These are phyloP conservation scores for Trametes polyzona DNA, from an alignment of 1,284 basidiomycete genomes.

Conservation along the genomic window DNA sequence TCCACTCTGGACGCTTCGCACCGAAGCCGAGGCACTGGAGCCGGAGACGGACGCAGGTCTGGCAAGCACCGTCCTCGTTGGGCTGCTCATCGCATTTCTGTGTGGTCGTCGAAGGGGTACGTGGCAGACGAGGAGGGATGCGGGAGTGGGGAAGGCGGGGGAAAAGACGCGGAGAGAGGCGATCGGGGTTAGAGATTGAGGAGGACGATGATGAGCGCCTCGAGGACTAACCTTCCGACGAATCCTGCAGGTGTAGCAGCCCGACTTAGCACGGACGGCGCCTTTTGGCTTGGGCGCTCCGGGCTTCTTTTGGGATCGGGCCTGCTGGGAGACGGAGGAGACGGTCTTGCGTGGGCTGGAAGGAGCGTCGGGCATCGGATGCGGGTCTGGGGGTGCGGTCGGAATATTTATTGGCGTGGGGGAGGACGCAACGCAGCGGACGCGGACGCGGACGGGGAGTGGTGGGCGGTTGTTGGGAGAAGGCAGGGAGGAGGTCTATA, in stretches of 20 bases:
- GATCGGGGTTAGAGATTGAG: conserved; percentile 24
- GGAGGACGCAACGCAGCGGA: conserved; percentile 15
- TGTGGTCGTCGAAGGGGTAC: conserved; percentile 8
- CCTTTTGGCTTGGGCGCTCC: conserved; percentile 75
- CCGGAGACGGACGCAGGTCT: conserved; percentile 75
- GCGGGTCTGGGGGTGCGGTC: conserved; percentile 14
- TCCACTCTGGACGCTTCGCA: conserved; percentile 82
- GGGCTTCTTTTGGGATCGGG: conserved; percentile 45
- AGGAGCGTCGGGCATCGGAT: conserved; percentile 40
- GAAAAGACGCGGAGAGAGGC: conserved; percentile 20
- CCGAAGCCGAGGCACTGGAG: conserved; percentile 88
- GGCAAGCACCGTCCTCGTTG: conserved; percentile 63
- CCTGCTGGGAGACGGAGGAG: conserved; percentile 41
- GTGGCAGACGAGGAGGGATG: conserved; percentile 8
- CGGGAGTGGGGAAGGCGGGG: conserved; percentile 18
- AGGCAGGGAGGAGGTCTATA: conserved; percentile 34
- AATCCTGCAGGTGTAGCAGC: conserved; percentile 85
- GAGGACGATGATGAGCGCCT: conserved; percentile 27
- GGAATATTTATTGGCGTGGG: conserved; percentile 23
- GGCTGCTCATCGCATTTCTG: conserved; percentile 85
- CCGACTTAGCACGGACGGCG: conserved; percentile 79
- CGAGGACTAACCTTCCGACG: conserved; percentile 65
- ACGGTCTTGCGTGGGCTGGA: conserved; percentile 37
- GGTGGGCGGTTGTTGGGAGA: conserved; percentile 31
- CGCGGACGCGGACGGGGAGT: conserved; percentile 24